Evolutionary conservation across 192 early-diverging fungal species (phyloP).

Genomic region (Coemansia asiatica): DNA sequence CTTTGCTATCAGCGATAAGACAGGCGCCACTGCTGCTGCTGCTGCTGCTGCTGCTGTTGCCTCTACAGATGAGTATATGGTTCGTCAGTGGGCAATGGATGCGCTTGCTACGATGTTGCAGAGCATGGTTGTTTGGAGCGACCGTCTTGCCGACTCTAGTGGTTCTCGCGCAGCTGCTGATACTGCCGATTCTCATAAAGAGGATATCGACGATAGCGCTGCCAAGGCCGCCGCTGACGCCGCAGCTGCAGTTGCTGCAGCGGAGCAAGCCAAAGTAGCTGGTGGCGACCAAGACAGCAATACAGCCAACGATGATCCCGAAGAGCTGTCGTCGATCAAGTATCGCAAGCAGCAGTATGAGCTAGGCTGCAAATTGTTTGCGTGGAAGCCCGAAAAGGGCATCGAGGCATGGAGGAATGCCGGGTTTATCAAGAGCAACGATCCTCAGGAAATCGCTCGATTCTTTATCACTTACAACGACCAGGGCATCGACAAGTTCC

Average conservation of each 20-base stretch:
- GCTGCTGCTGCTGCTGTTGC: neutral
- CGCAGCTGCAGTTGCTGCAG: conserved; percentile 15
- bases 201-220: neutral
- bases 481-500: conserved; percentile 82
- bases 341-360: conserved; percentile 82
- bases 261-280: conserved; percentile 22
- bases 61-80: conserved; percentile 44
- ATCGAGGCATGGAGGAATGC: conserved; percentile 70
- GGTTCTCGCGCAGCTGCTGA: neutral
- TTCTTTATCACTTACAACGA: conserved; percentile 65
- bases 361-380: conserved; percentile 78
- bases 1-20: conserved; percentile 18
- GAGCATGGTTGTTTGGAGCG: conserved; percentile 69
- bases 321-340: conserved; percentile 78
- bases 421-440: conserved; percentile 63
- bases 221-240: neutral
- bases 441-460: conserved; percentile 71
- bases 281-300: conserved; percentile 13
- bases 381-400: conserved; percentile 88
- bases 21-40: too few species aligned
- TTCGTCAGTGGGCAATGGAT: conserved; percentile 63
- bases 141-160: conserved; percentile 35
- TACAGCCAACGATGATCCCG: conserved; percentile 70
- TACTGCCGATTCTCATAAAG: neutral
- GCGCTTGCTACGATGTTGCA: conserved; percentile 62